Evolutionary conservation across 2,329 filamentous ascomycete species (phyloP), one percentile per base, ranked within the genome.

Genomic region (Trichoderma oligosporum): DNA sequence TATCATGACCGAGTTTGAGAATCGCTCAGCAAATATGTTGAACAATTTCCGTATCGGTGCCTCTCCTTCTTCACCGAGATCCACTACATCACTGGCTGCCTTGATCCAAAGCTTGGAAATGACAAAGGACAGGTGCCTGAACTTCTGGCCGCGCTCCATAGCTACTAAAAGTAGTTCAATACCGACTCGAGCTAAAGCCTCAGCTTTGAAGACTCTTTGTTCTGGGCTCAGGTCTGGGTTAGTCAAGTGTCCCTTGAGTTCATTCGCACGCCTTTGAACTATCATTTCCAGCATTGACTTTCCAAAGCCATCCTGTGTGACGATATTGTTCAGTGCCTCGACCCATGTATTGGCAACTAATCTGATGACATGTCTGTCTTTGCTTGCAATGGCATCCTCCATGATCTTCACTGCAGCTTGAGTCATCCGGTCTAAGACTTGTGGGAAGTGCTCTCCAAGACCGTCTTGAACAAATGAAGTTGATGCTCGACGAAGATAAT

Each of bases 21-120:
- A 46, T 20, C 42, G 14, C 42, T 18, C n/a, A 8, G 16, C 42
- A 20, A 46, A 29, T 46, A 46, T 46, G 25, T 25, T n/a, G 31
- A 31, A 29, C 2, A 46, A 2, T 20, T 31, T n/a, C 24, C 25
- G 25, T 8, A 31, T 12, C 8, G 42, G 25, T 20, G 25, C 42
- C 20, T 45, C 25, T 46, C 42, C 42, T 46, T 12, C n/a, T 16
- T 20, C 20, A 25, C 35, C 36, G 18, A 53, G 36, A 12, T 53
- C 36, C 14, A 33, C 36, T 12, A 53, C 2, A 4, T 41, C 22
- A 9, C 1, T 22, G 22, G 31, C 12, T 8, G 16, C 25, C 6
- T 16, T 20, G 24, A 42, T 29, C 25, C 48, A 53, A 9, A 53
- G 16, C 36, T 53, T 53, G 16, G 36, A 53, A 27, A 53, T 38